Base-by-base conservation (phyloP, 2,329 filamentous ascomycete genomes). In the Paecilomyces fulvus region DNA sequence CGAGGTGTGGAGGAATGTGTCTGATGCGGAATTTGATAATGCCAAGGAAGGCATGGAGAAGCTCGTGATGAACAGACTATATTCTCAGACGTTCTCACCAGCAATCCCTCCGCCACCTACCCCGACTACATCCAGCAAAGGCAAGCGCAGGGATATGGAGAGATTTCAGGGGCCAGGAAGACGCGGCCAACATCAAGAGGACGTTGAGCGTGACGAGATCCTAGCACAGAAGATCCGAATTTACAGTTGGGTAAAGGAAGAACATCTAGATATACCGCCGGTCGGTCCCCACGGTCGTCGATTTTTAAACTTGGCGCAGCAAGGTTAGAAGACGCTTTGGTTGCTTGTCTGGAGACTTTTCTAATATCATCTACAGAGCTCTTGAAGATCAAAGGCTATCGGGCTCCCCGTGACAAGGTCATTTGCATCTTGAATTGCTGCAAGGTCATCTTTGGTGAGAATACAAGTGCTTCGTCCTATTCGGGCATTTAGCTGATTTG, bases 11-110 rank as follows among this genome's bases (percentile, higher is more conserved):
- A 85, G 89, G 56, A 90, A 94, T 31, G 90, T 97, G 0, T 95
- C 92, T 0, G 94, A 99, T 70, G 90, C 90, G 37, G 94, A 99
- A 67, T 99, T 99, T 65, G 94, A 99, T 73, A 99, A 99, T 72
- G 94, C 94, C 12, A 86, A 92, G 64, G 94, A 99, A 75, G 94
- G 94, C 31, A 99, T 99, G 94, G 94, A 99, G 77, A 99, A 99
- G 72, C 81, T 99, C 3, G 95, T 99, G 63, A 99, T 99, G 95
- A 99, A 99, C 70, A 81, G 95, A 56, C 77, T 99, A 3, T 99
- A 99, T 72, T 85, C 86, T 0, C 94, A 99, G 72, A 97, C 94
- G 0, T 99, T 99, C 70, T 96, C 92, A 0, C 94, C 94, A 0
- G 90, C 90, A 12, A 99, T 99, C 60, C 84, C 90, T 3, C 81